These are phyloP conservation scores for Leccinum disarticulatum DNA, from an alignment of 768 basidiomycete species.

Conservation along the genomic window DNA sequence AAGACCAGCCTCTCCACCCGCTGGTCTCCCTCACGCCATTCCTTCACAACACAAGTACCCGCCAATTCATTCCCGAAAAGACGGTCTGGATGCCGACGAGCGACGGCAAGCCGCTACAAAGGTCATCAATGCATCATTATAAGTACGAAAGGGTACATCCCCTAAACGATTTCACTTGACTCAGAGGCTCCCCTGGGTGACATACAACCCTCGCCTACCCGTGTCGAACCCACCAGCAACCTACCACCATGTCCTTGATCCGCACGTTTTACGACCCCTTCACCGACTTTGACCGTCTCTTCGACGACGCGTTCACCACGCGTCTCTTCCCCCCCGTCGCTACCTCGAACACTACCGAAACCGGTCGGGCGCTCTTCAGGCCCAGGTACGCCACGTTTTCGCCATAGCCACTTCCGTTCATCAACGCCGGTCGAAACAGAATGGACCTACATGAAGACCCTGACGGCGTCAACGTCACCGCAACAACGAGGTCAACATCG, in stretches of 20 bases:
- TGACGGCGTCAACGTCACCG: constrained; percentile 45
- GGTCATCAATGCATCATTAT: too few relatives aligned
- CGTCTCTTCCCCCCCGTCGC: too few relatives aligned
- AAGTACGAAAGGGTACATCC: too few relatives aligned
- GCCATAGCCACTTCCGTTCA: background rate
- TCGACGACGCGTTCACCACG: too few relatives aligned
- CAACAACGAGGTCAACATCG: constrained; percentile 47
- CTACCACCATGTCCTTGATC: too few relatives aligned
- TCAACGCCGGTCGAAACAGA: constrained; percentile 26
- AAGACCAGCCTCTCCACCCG: constrained; percentile 68
- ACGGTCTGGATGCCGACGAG: constrained; percentile 73
- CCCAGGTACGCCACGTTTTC: background rate
- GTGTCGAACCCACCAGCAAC: too few relatives aligned
- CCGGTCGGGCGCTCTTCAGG: background rate
- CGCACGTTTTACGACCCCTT: too few relatives aligned
- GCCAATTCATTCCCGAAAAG: constrained; percentile 47
- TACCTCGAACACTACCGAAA: too few relatives aligned
- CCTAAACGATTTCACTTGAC: too few relatives aligned
- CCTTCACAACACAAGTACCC: constrained; percentile 56
- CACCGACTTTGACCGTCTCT: too few relatives aligned
- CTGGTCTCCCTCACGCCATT: constrained; percentile 39
- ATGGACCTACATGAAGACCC: constrained; percentile 56
- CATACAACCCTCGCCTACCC: too few relatives aligned
- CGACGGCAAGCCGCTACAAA: constrained; percentile 68
- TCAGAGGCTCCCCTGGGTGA: too few relatives aligned